A percentile compares a stretch with the other conserved stretches of the same genome.
Evolutionary conservation across 2,329 filamentous ascomycete genomes (phyloP).

Genomic region (Penicillium sp.): DNA sequence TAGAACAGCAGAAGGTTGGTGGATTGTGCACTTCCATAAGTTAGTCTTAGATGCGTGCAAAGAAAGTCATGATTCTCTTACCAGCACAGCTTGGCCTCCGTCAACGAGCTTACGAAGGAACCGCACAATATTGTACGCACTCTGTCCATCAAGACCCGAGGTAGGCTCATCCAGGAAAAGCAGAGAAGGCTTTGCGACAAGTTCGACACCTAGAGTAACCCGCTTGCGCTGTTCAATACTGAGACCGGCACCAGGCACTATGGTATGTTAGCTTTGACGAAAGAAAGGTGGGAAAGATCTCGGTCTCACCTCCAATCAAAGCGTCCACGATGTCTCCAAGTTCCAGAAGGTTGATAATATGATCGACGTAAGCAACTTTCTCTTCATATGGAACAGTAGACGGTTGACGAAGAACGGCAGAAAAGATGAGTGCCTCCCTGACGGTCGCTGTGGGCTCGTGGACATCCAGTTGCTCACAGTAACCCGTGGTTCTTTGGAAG

Average conservation of each 20-base stretch:
- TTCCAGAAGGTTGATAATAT: slow-evolving; percentile 67
- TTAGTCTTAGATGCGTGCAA: slow-evolving; percentile 1
- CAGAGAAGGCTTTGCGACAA: slow-evolving; percentile 63
- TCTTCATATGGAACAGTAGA: slow-evolving; percentile 57
- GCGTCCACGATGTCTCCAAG: slow-evolving; percentile 66
- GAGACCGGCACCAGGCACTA: slow-evolving; percentile 58
- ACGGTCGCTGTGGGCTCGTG: slow-evolving; percentile 67
- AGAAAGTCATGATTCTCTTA: slow-evolving; percentile 29
- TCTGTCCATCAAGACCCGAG: slow-evolving; percentile 68
- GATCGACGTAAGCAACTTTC: slow-evolving; percentile 67
- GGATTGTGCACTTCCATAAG: slow-evolving; percentile 58
- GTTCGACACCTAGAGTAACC: slow-evolving; percentile 63
- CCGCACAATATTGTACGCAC: slow-evolving; percentile 59
- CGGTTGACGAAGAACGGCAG: slow-evolving; percentile 64
- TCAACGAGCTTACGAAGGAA: slow-evolving; percentile 69
- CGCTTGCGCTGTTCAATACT: slow-evolving; percentile 69
- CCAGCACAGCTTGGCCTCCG: slow-evolving; percentile 68
- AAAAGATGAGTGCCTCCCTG: slow-evolving; percentile 66
- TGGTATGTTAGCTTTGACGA: neutral
- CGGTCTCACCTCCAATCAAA: slow-evolving; percentile 56
- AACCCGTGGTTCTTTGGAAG: slow-evolving; percentile 57
- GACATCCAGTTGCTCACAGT: slow-evolving; percentile 65
- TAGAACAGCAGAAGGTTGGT: slow-evolving; percentile 69
- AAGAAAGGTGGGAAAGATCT: neutral
- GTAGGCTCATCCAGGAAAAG: slow-evolving; percentile 66